Evolutionary conservation across 345 rosid species (phyloP).

Genomic region (Populus ilicifolia): DNA sequence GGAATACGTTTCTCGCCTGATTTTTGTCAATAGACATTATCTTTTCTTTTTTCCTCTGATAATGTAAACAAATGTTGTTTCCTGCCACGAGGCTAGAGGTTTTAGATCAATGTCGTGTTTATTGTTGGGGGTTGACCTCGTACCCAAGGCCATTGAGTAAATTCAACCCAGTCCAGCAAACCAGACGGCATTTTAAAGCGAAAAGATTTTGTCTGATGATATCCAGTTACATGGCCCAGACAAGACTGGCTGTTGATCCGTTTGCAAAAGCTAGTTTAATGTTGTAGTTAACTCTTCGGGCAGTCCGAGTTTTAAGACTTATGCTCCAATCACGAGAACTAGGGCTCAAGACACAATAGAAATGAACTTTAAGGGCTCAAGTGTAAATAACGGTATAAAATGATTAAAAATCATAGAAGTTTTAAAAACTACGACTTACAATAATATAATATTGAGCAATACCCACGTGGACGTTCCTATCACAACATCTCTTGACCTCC

Average conservation of each 20-base stretch:
- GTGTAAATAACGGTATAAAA: too few species aligned
- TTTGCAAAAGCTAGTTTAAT: too few species aligned
- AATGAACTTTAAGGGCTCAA: too few species aligned
- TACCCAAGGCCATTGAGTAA: neutral
- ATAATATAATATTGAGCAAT: neutral
- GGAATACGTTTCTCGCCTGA: neutral
- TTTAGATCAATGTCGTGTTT: neutral
- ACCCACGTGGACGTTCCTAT: neutral
- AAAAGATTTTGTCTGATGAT: neutral
- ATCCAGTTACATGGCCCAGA: neutral
- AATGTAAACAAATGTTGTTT: neutral
- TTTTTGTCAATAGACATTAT: neutral
- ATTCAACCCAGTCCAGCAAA: neutral
- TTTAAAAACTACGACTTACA: too few species aligned
- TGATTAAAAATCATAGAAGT: too few species aligned
- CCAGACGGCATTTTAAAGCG: neutral
- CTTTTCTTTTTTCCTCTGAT: neutral
- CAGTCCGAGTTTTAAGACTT: too few species aligned
- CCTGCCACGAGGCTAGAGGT: neutral
- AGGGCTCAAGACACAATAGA: too few species aligned
- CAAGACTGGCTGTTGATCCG: neutral
- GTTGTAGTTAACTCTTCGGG: too few species aligned
- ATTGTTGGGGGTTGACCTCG: neutral
- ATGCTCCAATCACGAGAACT: too few species aligned
- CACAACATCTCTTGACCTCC: neutral